Evolutionary conservation across 345 rosid species (phyloP).

Genomic region (Syzygium oleosum): DNA sequence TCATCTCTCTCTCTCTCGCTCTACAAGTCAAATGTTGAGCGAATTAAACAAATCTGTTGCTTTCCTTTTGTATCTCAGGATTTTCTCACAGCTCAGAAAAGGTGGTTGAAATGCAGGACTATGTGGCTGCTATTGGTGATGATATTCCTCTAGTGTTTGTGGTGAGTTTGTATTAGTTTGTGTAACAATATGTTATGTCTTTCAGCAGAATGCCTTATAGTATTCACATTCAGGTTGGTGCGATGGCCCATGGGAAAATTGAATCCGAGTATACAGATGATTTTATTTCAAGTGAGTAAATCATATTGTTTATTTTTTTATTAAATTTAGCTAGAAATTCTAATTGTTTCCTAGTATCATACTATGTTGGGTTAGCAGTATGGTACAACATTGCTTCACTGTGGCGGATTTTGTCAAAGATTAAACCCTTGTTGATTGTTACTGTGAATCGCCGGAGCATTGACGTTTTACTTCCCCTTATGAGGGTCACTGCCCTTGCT

Average conservation of each 20-base stretch:
- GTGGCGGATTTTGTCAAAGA: background rate
- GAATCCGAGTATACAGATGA: constrained; percentile 51
- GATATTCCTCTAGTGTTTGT: constrained; percentile 74
- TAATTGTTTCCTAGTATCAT: background rate
- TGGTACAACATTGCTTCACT: background rate
- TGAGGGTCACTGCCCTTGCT: background rate
- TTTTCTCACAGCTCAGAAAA: constrained; percentile 78
- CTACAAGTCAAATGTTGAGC: background rate
- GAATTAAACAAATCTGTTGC: background rate
- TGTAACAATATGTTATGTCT: background rate
- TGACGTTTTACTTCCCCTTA: background rate
- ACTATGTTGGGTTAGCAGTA: background rate
- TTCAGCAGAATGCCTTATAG: background rate
- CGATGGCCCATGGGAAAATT: constrained; percentile 88
- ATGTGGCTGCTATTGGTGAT: constrained; percentile 36
- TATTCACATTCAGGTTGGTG: constrained; percentile 52
- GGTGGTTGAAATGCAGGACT: constrained; percentile 51
- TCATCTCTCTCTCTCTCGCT: background rate
- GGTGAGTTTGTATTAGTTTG: constrained; percentile 34
- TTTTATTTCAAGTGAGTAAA: constrained; percentile 40
- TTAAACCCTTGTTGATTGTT: background rate
- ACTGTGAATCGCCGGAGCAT: background rate
- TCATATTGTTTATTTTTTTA: background rate
- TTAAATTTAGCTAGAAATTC: background rate
- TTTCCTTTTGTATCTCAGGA: constrained; percentile 34